Base-by-base conservation (phyloP, 805 yeast genomes). In the Starmerella etchellsii region DNA sequence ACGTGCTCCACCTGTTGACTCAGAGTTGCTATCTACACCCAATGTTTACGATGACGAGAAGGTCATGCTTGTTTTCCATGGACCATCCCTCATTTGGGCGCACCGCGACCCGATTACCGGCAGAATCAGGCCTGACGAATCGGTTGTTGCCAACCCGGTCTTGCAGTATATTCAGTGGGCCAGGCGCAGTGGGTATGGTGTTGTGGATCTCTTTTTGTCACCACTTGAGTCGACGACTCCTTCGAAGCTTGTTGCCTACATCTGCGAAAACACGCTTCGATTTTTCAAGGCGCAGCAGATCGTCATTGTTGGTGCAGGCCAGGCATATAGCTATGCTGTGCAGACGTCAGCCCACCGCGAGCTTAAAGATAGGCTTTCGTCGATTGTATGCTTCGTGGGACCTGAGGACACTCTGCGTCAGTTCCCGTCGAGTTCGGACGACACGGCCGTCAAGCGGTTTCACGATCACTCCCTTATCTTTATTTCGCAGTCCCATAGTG, bases 31-130 rank as follows among this genome's bases (percentile, higher is more conserved):
- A 35, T 77, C 87, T n/a, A 71, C 87, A 13, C 77, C 83, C 10
- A 70, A 74, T 41, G 70, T 87, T 21, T 74, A 74, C 56, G 36
- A 46, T 8, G 63, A 76, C 29, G 70, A 73, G n/a, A 73, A 79
- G 6, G 60, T 87, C 5, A 63, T 85, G 9, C 64, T 88, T 8
- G 58, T 82, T 6, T 74, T 87, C 16, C 97, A 87, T 59, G 97
- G 87, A 54, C 83, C 96, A 2, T 82, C 95, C 6, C 87, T 84
- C 44, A 70, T 91, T 6, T 85, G 95, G 94, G 94, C 93, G 2
- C 74, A 78, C 49, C 64, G 78, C 30, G 85, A 84, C 56, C 82
- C 94, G 0, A 42, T 48, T 11, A 74, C 81, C 9, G 97, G 97
- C 7, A 67, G 72, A 37, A 71, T 88, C 28, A 83, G 82, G 48